Conservation (phyloP, 805 yeast genomes). For the Zygotorulaspora chibaensis region DNA sequence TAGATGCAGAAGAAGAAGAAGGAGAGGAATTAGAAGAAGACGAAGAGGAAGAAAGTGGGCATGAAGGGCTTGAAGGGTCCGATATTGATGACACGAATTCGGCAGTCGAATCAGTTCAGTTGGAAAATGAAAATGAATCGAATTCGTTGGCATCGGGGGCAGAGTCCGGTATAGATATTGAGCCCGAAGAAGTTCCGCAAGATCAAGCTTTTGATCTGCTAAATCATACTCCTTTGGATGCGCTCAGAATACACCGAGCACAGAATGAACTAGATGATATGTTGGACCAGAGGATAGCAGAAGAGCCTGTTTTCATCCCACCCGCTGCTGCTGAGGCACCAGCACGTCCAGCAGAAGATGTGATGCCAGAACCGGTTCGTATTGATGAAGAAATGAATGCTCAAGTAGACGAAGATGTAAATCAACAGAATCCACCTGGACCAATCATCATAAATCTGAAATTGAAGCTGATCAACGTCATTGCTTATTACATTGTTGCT, state of each 20-base stretch:
- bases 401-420: conserved; percentile 9
- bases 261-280: conserved; percentile 24
- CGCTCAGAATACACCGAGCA: conserved; percentile 22
- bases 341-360: conserved; percentile 4
- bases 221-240: conserved; percentile 17
- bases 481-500: conserved; percentile 29
- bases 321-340: conserved; percentile 12
- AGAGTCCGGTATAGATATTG: conserved; percentile 11
- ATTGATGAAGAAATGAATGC: conserved; percentile 7
- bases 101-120: neutral
- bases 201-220: conserved; percentile 16
- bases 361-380: conserved; percentile 5
- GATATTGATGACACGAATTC: conserved; percentile 7
- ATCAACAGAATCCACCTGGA: conserved; percentile 22
- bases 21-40: conserved; percentile 7
- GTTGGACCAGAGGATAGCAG: conserved; percentile 13
- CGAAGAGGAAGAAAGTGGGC: conserved; percentile 15
- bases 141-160: conserved; percentile 4
- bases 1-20: conserved; percentile 6
- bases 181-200: conserved; percentile 11
- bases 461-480: conserved; percentile 20
- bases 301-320: conserved; percentile 5
- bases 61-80: conserved; percentile 12
- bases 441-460: conserved; percentile 29
- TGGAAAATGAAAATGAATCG: conserved; percentile 11